A percentile compares a stretch with the other conserved stretches of the same genome.
Evolutionary conservation across 768 basidiomycete species (phyloP).

Genomic region (Psilocybe sp.): DNA sequence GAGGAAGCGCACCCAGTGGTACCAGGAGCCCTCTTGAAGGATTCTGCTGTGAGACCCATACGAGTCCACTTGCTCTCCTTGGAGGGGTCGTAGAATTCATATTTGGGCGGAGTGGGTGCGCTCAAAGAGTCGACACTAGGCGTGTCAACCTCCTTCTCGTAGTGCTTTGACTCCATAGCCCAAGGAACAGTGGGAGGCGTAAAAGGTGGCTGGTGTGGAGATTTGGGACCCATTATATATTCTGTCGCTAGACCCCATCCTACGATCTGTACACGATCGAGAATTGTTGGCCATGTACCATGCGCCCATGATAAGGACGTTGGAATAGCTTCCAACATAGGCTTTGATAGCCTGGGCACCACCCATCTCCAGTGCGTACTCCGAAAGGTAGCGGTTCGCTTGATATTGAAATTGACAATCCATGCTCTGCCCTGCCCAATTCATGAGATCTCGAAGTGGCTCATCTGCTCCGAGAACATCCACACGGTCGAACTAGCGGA

Average conservation of each 20-base stretch:
- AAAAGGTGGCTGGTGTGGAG: background rate
- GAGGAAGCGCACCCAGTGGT: conserved; percentile 37
- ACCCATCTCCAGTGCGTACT: no score
- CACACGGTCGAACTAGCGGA: no score
- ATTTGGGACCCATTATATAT: background rate
- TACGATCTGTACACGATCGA: background rate
- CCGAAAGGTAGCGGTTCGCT: no score
- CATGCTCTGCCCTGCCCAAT: background rate
- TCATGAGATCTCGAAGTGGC: conserved; percentile 2
- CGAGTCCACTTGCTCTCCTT: conserved; percentile 27
- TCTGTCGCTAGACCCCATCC: no score
- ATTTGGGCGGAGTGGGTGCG: background rate
- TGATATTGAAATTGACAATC: background rate
- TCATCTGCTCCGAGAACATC: no score
- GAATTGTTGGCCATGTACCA: background rate
- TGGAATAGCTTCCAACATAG: no score
- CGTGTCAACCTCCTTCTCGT: background rate
- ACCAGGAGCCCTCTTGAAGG: conserved; percentile 46
- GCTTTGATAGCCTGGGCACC: no score
- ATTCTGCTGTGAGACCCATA: conserved; percentile 37
- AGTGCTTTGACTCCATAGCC: background rate
- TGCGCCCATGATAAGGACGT: no score
- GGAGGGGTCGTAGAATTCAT: background rate
- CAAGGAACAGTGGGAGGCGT: background rate
- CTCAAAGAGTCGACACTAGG: background rate